Base-by-base conservation (phyloP, 2,329 filamentous ascomycete species). In the Monosporascus sp. region DNA sequence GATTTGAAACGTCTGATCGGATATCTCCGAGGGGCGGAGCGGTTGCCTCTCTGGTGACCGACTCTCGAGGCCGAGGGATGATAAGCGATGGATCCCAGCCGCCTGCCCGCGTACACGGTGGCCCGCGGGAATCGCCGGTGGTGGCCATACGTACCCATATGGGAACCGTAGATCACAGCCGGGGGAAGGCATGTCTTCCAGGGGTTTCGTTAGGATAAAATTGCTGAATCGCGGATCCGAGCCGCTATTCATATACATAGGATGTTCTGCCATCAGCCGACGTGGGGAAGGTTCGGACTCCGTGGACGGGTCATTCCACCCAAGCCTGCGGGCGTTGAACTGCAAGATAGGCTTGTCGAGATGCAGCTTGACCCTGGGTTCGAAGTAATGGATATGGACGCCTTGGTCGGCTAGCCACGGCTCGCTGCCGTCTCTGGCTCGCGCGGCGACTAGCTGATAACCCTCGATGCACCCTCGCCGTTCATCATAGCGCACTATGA, bases 401-500 rank as follows among this genome's bases (percentile, higher is more conserved):
- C 83, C 72, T 14, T 72, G 72, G 53, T 92, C 80, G 54, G 78
- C 79, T 47, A 81, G 72, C 89, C 89, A 95, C 3, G 77, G 70
- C 55, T 84, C 74, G 49, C 84, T 78, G 2, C 73, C 74, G 6
- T 81, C 77, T 24, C 72, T 68, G 1, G 73, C 73, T 50, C 84
- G 78, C 50, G 84, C 80, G 2, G 88, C 89, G 4, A 92, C 73
- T 17, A 97, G 73, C 17, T 86, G 81, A 65, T 92, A 90, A 3
- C 83, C 90, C 70, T 94, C 89, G 52, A 97, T 96, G 60, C 84
- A 85, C 17, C 86, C 88, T 44, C 82, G 77, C 4, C 81, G 72
- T 46, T 84, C 80, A 65, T 96, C 84, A 64, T 91, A 97, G 14
- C 88, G 84, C n/a, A 81, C 79, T 39, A 96, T 65, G 25, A 96